Percentiles rank a stretch among this genome's conserved stretches.
phyloP scores from a whole-genome alignment of 2,329 filamentous ascomycete species.

The Endothia cerciana region DNA sequence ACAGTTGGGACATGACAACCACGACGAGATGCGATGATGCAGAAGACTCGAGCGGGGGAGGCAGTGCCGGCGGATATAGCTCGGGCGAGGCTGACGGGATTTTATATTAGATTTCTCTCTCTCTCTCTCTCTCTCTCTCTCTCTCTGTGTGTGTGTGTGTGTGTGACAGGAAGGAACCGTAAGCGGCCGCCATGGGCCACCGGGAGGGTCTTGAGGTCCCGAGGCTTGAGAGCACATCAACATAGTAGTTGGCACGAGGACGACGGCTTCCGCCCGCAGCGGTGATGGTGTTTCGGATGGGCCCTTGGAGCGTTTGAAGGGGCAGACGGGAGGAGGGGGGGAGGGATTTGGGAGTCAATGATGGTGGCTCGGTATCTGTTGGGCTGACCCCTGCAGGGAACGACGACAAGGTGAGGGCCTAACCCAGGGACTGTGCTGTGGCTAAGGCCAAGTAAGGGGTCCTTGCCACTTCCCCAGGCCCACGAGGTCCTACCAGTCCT shows the following conservation, averaged over 20 bases:
- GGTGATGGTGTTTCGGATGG: constrained; percentile 26
- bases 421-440: not conserved
- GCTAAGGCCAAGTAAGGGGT: not conserved
- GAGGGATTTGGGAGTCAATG: no score
- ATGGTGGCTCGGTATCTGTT: not conserved
- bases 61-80: constrained; percentile 2
- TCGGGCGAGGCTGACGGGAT: not conserved
- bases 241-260: no score
- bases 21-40: not conserved
- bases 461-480: constrained; percentile 8
- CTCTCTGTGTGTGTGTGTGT: no score
- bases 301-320: constrained; percentile 25
- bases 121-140: no score
- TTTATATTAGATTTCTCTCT: no score
- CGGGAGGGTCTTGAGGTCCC: not conserved
- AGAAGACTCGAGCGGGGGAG: constrained; percentile 1
- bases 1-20: not conserved
- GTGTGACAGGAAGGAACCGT: no score
- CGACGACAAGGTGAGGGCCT: not conserved
- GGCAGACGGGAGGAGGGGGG: not conserved
- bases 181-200: no score
- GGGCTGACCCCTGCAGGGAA: not conserved
- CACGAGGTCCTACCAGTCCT: constrained; percentile 2
- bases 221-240: not conserved
- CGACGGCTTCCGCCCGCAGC: no score